Evolutionary conservation across 345 rosid species (phyloP), one percentile per base, ranked within the genome.

Genomic region (Schrenkiella parvula): DNA sequence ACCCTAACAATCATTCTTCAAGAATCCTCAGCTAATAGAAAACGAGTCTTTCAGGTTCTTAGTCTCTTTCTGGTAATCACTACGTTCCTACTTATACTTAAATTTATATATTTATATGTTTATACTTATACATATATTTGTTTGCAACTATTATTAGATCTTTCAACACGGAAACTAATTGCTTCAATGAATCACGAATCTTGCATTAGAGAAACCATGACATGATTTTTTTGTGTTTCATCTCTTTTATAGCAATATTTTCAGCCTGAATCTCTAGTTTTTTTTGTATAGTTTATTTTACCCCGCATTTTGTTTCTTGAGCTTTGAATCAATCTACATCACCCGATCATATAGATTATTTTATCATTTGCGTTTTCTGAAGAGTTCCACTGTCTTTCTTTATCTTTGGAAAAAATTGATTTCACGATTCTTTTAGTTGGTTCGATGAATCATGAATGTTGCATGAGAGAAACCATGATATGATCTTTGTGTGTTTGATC

Each of bases 81-180:
- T 37, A 43, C 29, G 21, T 69, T 54, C 25, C 15, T 55, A 32
- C 2, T 29, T 22, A 12, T 29, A 44, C 14, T 32, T 56, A 11
- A 46, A 0, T 44, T 56, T 48, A 22, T 8, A n/a, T 11, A 32
- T 9, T n/a, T n/a, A n/a, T n/a, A n/a, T n/a, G n/a, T n/a, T n/a
- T n/a, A 38, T 6, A 9, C 43, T 22, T 8, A 12, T n/a, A 15
- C 2, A 22, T 41, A 28, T 11, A 22, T 25, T 19, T 44, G 55
- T 64, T 55, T 19, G 14, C 8, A 64, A 41, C 4, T 35, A 73
- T n/a, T 10, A 47, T 58, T 8, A 46, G 67, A 48, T 66, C 52
- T 66, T 74, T 66, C 13, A 66, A 46, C 29, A 74, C 78, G 78
- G 8, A 38, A 74, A 66, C 60, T 19, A 26, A 25, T 74, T 66